Evolutionary conservation across 139 green algal species (phyloP), one percentile per base, ranked within the genome.

Genomic region (Coelastrella sp.): DNA sequence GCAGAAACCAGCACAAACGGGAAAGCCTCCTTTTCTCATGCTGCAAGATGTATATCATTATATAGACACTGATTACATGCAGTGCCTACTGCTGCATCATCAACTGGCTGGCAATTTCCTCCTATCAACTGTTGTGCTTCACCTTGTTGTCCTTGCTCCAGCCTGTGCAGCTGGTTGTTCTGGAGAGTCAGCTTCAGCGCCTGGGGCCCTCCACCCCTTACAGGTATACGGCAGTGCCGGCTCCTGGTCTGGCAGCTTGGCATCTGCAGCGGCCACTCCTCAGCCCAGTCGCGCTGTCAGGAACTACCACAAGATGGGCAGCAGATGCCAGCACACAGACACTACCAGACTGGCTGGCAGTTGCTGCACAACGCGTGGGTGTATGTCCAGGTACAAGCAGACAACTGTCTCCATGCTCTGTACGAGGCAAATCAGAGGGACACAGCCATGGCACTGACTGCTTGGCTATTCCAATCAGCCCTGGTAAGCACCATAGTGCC

Each of bases 91-190:
- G 25, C 15, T 1, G n/a, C 23, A 5, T 37, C 2, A 0, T 43
- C 59, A 37, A 3, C 59, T 30, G 17, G 23, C 59, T 27, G 0
- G 21, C 15, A 23, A 67, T 2, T 34, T 67, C 30, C 11, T 17
- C 17, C 11, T 1, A 9, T 15, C n/a, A 6, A 5, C 9, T 72
- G 30, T 0, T 72, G 11, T 21, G 30, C n/a, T n/a, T n/a, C n/a
- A n/a, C n/a, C n/a, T 72, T 40, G 30, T 27, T 13, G 7, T 19
- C 5, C 35, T 5, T 75, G 5, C 68, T 77, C 38, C 69, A 79
- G 69, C 69, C 69, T 43, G 69, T 79, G 30, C 40, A 79, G 40
- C 27, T 79, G 69, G 71, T 79, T 17, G 71, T 79, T n/a, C 41
- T 79, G 23, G 50, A 50, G 41, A 79, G 71, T 30, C 71, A 79